Percentiles rank a stretch among this genome's conserved stretches.
These are phyloP conservation scores for Tolypocladium tropicale DNA, from an alignment of 2,329 filamentous ascomycete genomes.

Conservation along the genomic window DNA sequence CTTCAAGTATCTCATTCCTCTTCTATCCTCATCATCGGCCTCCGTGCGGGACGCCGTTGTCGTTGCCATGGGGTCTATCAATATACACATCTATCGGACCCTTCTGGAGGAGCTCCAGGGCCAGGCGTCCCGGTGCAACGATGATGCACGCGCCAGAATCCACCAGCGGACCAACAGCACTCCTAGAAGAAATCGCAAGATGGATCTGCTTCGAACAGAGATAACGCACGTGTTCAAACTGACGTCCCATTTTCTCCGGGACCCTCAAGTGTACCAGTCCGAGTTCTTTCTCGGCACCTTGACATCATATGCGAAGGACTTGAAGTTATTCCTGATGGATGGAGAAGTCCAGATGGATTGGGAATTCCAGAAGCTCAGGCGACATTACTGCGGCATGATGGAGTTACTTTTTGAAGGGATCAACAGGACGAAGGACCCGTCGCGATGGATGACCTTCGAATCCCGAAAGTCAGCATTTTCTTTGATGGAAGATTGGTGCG, in stretches of 20 bases:
- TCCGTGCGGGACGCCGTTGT: conserved; percentile 87
- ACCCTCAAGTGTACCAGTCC: conserved; percentile 68
- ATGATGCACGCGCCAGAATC: conserved; percentile 76
- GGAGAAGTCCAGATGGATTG: conserved; percentile 90
- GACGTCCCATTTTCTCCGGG: conserved; percentile 78
- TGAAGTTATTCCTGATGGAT: conserved; percentile 92
- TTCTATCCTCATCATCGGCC: conserved; percentile 69
- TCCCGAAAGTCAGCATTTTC: conserved; percentile 90
- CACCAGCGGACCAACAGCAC: conserved; percentile 81
- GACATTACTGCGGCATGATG: conserved; percentile 88
- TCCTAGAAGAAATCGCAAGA: conserved; percentile 69
- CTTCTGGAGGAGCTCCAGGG: conserved; percentile 83
- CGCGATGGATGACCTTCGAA: conserved; percentile 96
- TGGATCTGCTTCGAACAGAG: conserved; percentile 81
- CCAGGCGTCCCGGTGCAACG: conserved; percentile 75
- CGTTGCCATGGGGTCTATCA: conserved; percentile 85
- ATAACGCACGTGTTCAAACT: conserved; percentile 94
- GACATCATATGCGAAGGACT: conserved; percentile 78
- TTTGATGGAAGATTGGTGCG: conserved; percentile 98
- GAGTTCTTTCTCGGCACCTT: conserved; percentile 88
- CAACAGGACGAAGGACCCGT: conserved; percentile 72
- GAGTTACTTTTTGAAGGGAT: conserved; percentile 90
- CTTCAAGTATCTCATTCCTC: conserved; percentile 84
- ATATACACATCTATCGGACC: conserved; percentile 84
- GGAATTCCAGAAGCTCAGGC: conserved; percentile 83